These are phyloP conservation scores for Secale cereale DNA, from an alignment of 176 grass and related monocot species.

Conservation along the genomic window DNA sequence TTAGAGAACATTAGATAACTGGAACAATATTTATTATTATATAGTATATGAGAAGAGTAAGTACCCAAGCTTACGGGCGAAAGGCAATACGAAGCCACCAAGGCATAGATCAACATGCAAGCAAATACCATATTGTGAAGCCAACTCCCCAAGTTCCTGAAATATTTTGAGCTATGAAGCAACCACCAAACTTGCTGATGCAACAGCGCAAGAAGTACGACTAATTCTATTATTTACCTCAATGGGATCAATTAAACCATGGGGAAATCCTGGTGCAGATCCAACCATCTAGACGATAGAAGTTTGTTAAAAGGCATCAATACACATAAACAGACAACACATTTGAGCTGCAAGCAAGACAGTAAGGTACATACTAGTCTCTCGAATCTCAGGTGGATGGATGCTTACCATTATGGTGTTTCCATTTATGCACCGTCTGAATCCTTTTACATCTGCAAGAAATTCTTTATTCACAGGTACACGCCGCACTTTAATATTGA, in stretches of 20 bases:
- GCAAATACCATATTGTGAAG: constrained; percentile 86
- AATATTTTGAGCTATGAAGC: constrained; percentile 1
- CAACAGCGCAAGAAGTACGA: background rate
- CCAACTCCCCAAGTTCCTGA: constrained; percentile 90
- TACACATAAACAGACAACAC: background rate
- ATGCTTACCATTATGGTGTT: constrained; percentile 91
- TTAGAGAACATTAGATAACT: background rate
- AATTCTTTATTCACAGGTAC: constrained; percentile 96
- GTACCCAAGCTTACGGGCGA: constrained; percentile 94
- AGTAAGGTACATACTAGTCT: background rate
- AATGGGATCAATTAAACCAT: constrained; percentile 90
- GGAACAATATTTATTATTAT: background rate
- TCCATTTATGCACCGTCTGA: constrained; percentile 77
- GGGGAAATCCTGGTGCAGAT: constrained; percentile 95
- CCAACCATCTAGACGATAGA: constrained; percentile 70
- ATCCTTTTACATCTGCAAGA: constrained; percentile 93
- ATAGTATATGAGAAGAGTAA: constrained; percentile 12
- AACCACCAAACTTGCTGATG: background rate
- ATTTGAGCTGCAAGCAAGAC: background rate
- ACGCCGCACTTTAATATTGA: constrained; percentile 89
- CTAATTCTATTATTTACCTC: constrained; percentile 46
- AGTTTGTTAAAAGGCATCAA: constrained; percentile 26
- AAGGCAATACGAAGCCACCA: constrained; percentile 95
- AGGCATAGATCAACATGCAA: constrained; percentile 98
- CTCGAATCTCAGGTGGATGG: background rate